Base-by-base conservation (phyloP, 2,329 filamentous ascomycete genomes). In the Xylariaceae sp. region DNA sequence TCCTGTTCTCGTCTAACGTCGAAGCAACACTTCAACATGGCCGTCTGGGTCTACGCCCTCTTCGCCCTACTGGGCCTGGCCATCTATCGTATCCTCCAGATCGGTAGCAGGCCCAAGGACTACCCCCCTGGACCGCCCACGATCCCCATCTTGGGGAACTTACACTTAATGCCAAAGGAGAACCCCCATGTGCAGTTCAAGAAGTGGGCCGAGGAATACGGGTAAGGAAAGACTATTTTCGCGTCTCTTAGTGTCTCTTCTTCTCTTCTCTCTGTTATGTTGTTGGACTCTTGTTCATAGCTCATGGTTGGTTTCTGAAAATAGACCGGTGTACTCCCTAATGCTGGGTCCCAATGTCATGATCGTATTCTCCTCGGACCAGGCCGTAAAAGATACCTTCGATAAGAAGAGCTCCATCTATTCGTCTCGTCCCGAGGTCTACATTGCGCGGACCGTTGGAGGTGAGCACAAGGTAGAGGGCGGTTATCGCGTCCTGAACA, bases 391-490 rank as follows among this genome's bases (percentile, higher is more conserved):
- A 34, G 64, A 66, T 42, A 61, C 60, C 3, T 63, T 66, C 18
- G 64, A 66, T 23, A 66, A 66, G 61, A 65, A 64, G 59, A 66
- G 64, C 48, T 61, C 62, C 9, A 65, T 66, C 42, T 66, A 66
- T 39, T 66, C 64, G 8, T 66, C 64, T 49, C 64, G 64, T 6
- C 64, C 64, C 30, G 63, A 65, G 47, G 63, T 63, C 11, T 66
- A 64, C 45, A 64, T 66, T 53, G 64, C 64, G 30, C 64, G 63
- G 55, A 64, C 61, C 5, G 62, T 66, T 9, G 63, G 64, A 45
- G 64, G 64, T 39, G 60, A 60, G 15, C 64, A 66, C 44, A 62
- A 64, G 49, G 64, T 64, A 35, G 58, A 59, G 44, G 64, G 59
- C 8, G 64, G 64, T 30, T 64, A 62, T 51, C 63, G 64, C 10